These are phyloP conservation scores for Pestalotiopsis sp. DNA, from an alignment of 2,329 filamentous ascomycete species.

Conservation along the genomic window DNA sequence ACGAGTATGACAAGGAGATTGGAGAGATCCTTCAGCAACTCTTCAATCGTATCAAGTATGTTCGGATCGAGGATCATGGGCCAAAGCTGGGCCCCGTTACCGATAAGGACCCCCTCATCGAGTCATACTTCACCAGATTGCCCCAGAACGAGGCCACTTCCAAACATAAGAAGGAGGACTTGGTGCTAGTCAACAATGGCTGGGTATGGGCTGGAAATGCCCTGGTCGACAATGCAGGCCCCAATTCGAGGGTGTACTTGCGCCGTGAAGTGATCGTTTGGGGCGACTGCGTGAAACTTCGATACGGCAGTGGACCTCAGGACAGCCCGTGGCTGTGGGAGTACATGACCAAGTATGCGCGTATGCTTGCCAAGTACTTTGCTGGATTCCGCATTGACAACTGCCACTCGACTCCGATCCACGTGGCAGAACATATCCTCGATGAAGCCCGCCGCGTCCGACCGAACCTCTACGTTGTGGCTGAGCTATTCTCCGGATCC, in stretches of 20 bases:
- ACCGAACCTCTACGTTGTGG: conserved; percentile 87
- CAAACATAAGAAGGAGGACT: conserved; percentile 73
- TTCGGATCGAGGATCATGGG: conserved; percentile 88
- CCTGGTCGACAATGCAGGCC: conserved; percentile 89
- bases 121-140: conserved; percentile 92
- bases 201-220: conserved; percentile 99
- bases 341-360: conserved; percentile 91
- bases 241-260: conserved; percentile 89
- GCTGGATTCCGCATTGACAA: conserved; percentile 96
- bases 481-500: conserved; percentile 93
- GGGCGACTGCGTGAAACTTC: conserved; percentile 97
- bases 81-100: conserved; percentile 84
- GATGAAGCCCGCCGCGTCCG: conserved; percentile 89
- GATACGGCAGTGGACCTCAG: conserved; percentile 78
- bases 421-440: conserved; percentile 91
- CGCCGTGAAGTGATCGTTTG: conserved; percentile 95
- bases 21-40: conserved; percentile 86
- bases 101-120: conserved; percentile 78
- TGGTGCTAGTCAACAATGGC: conserved; percentile 91
- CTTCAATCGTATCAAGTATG: conserved; percentile 93
- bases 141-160: conserved; percentile 77
- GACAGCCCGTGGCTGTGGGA: conserved; percentile 96
- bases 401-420: conserved; percentile 92
- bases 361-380: conserved; percentile 92
- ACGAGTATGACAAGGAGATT: conserved; percentile 86